Evolutionary conservation across 768 basidiomycete genomes (phyloP), one percentile per base, ranked within the genome.

Genomic region (Leccinum pellstonianum): DNA sequence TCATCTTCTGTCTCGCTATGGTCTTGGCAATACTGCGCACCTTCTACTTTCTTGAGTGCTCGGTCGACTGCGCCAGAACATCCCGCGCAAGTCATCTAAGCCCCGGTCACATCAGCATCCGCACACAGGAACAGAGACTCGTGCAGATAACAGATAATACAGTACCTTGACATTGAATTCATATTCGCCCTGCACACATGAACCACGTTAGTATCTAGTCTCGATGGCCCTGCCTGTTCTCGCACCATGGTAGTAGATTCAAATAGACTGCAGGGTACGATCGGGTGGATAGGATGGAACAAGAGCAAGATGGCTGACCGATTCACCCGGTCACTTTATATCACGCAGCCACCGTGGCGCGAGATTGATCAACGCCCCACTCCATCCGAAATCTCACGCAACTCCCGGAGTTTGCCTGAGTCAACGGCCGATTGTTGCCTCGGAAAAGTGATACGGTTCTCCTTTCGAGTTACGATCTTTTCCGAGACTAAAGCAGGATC

Each of bases 91-190:
- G 89, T 85, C 92, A 95, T 95, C 92, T 93, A 58, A 17, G 9
- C 8, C n/a, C 37, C 37, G 37, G 37, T 38, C 37, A 35, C 12
- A 38, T 19, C 12, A 10, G 31, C 61, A 46, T 23, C 23, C 7
- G 51, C 23, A 14, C 27, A 53, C 65, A 51, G 15, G 37, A 38
- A 17, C 64, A 38, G 46, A 17, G 31, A 10, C 5, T 31, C 12
- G 10, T 19, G 23, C n/a, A 19, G 29, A 47, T 37, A 11, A 21
- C 43, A 46, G 9, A n/a, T n/a, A 47, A 19, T 63, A 90, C 91
- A 47, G n/a, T 63, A 90, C 91, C 86, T 91, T 91, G 75, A 94
- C 92, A 66, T 92, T 81, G 70, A 92, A 93, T 73, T 87, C 81
- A 77, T 93, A 94, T 55, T 65, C 50, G 29, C 58, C 59, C 69